Percentiles rank a stretch among this genome's conserved stretches.
phyloP scores from a whole-genome alignment of 2,329 filamentous ascomycete genomes.

The Coniochaeta sp. region DNA sequence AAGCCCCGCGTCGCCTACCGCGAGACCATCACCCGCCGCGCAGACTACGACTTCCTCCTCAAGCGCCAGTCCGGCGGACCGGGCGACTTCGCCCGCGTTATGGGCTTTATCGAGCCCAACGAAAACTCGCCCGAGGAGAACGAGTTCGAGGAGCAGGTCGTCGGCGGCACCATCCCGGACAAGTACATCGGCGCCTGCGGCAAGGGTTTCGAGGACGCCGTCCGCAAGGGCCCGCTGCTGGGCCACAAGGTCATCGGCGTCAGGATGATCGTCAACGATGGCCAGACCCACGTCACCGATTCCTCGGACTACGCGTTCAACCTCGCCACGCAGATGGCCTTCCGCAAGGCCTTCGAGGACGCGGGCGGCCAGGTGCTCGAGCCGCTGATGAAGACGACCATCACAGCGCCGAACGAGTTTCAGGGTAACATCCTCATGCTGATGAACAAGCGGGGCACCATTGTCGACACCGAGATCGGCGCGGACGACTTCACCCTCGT shows the following conservation, averaged over 20 bases:
- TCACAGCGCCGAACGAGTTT: constrained; percentile 94
- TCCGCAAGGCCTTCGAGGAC: constrained; percentile 84
- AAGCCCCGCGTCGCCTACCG: constrained; percentile 96
- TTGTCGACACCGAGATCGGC: constrained; percentile 91
- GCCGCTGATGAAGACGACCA: constrained; percentile 96
- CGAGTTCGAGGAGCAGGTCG: constrained; percentile 78
- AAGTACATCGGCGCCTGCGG: constrained; percentile 93
- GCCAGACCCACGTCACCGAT: constrained; percentile 95
- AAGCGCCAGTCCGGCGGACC: constrained; percentile 95
- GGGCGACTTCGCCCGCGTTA: constrained; percentile 89
- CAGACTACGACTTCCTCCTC: constrained; percentile 86
- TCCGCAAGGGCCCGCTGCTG: constrained; percentile 80
- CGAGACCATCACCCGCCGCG: constrained; percentile 76
- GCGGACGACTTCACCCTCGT: constrained; percentile 88
- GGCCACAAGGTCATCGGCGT: constrained; percentile 89
- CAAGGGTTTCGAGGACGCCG: constrained; percentile 84
- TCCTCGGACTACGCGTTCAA: constrained; percentile 96
- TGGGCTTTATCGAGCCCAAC: constrained; percentile 85
- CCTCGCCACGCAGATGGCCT: constrained; percentile 89
- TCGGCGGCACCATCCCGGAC: constrained; percentile 86
- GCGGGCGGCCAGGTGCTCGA: constrained; percentile 82
- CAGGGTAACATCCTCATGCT: constrained; percentile 92
- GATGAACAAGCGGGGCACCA: constrained; percentile 93
- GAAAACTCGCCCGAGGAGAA: constrained; percentile 62
- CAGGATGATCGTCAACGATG: constrained; percentile 89